Percentiles rank a stretch among this genome's conserved stretches.
Evolutionary conservation across 148 eudicot species (phyloP).

Genomic region (Beta vulgaris): DNA sequence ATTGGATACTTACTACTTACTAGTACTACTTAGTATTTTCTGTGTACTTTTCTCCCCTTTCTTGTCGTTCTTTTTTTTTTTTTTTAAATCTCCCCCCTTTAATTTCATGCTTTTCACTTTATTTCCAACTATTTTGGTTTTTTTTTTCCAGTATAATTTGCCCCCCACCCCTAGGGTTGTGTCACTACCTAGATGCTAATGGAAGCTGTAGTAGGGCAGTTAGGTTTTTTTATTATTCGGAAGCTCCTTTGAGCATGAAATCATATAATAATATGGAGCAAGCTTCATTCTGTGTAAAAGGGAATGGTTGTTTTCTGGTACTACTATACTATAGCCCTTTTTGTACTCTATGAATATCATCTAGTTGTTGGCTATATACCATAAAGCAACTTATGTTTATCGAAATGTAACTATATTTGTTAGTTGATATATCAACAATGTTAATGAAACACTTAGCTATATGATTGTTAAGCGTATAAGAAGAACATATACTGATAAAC

Average conservation of each 20-base stretch:
- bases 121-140: neutral
- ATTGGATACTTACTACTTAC: no score
- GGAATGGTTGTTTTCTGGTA: neutral
- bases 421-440: no score
- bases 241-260: slow-evolving; percentile 11
- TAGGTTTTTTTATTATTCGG: slow-evolving; percentile 1
- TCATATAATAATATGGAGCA: slow-evolving; percentile 6
- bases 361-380: no score
- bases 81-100: no score
- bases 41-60: neutral
- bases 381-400: no score
- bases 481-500: no score
- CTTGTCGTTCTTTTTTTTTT: neutral
- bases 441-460: no score
- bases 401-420: no score
- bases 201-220: slow-evolving; percentile 27
- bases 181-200: slow-evolving; percentile 27
- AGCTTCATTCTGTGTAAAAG: slow-evolving; percentile 13
- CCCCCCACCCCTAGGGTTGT: slow-evolving; percentile 20
- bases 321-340: no score
- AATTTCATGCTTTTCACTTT: neutral
- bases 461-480: no score
- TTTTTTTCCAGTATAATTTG: neutral
- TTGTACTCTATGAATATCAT: neutral
- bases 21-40: neutral